Conservation (phyloP, 2,329 filamentous ascomycete species). For the Thielaviopsis ethacetica region DNA sequence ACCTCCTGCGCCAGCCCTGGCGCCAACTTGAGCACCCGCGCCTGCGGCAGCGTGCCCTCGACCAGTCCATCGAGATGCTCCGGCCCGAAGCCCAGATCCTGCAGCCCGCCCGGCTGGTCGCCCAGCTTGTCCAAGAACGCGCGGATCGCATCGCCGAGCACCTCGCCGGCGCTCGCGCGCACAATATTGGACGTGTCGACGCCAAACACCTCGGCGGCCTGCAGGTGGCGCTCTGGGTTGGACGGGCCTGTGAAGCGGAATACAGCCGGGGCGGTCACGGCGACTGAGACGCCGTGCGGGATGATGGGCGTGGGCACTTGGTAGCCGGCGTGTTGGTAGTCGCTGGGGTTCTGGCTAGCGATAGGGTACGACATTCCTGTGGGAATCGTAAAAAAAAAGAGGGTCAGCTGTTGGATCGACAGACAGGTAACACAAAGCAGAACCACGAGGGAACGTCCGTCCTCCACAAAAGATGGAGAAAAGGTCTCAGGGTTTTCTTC, state of each 20-base stretch:
- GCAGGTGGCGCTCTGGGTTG: constrained; percentile 82
- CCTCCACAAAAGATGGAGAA: no score
- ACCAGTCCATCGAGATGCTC: constrained; percentile 70
- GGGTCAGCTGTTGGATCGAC: no score
- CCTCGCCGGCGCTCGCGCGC: constrained; percentile 74
- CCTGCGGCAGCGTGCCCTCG: constrained; percentile 88
- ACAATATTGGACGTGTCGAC: constrained; percentile 80
- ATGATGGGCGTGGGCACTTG: constrained; percentile 62
- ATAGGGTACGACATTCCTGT: constrained; percentile 92
- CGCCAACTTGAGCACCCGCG: constrained; percentile 77
- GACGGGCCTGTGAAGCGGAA: constrained; percentile 86
- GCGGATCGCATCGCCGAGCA: constrained; percentile 66
- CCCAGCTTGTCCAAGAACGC: constrained; percentile 71
- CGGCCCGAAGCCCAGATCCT: constrained; percentile 61
- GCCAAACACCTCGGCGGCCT: constrained; percentile 78
- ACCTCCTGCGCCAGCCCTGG: constrained; percentile 61
- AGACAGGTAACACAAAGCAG: no score
- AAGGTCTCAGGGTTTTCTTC: no score
- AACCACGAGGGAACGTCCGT: no score
- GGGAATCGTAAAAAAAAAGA: background rate
- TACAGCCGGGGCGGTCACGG: constrained; percentile 81
- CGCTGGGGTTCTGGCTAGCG: constrained; percentile 72
- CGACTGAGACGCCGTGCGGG: constrained; percentile 89
- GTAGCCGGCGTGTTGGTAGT: constrained; percentile 83
- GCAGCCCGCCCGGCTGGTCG: constrained; percentile 78